A percentile compares a stretch with the other conserved stretches of the same genome.
phyloP scores from a whole-genome alignment of 176 grass and related monocot species.

The Eragrostis nindensis region DNA sequence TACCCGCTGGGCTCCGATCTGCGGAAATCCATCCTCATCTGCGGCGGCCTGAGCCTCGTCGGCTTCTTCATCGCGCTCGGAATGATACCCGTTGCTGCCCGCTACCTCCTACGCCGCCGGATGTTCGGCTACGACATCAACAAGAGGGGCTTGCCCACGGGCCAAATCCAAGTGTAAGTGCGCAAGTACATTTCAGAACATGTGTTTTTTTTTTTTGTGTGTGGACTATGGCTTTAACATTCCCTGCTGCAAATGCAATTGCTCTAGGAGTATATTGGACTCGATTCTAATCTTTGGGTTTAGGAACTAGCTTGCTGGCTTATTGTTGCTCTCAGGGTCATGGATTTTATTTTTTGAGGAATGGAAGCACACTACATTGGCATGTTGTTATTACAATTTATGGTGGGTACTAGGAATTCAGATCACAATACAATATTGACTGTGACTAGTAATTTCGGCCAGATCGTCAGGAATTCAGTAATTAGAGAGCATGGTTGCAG shows the following conservation, averaged over 20 bases:
- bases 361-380: neutral
- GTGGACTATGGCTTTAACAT: neutral
- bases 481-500: neutral
- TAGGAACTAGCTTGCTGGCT: neutral
- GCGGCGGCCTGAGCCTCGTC: constrained; percentile 69
- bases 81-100: constrained; percentile 81
- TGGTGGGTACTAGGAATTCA: neutral
- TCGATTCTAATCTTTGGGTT: constrained; percentile 5
- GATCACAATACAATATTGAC: neutral
- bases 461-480: neutral
- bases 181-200: neutral
- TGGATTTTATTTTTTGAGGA: neutral
- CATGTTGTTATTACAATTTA: neutral
- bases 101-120: constrained; percentile 74
- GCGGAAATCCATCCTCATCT: constrained; percentile 74
- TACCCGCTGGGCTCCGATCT: constrained; percentile 74
- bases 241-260: neutral
- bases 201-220: neutral
- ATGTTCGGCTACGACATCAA: constrained; percentile 98
- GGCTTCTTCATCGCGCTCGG: constrained; percentile 64
- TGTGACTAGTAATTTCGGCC: constrained; percentile 17
- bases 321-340: neutral
- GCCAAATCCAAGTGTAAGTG: constrained; percentile 88
- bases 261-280: neutral
- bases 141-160: constrained; percentile 83